Conservation (phyloP, 345 rosid species). For the Moringa oleifera region DNA sequence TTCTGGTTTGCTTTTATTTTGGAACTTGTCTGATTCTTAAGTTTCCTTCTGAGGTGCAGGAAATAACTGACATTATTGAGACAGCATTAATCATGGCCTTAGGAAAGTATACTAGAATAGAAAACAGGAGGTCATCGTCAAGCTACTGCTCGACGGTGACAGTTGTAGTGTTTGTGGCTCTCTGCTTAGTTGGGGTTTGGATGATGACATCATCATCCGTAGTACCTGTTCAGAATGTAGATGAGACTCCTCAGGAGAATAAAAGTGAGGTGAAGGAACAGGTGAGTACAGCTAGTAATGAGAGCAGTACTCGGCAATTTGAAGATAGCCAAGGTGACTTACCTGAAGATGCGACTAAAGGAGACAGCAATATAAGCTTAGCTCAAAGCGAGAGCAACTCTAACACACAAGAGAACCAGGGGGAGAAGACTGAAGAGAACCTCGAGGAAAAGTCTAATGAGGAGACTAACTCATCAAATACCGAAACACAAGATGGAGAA, state of each 20-base stretch:
- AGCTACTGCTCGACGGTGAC: conserved; percentile 82
- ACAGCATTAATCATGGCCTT: conserved; percentile 46
- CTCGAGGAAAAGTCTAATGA: conserved; percentile 17
- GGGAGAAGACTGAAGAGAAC: conserved; percentile 24
- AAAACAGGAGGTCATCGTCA: conserved; percentile 54
- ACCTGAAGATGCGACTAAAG: conserved; percentile 58
- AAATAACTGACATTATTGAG: not conserved
- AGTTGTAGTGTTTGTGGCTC: conserved; percentile 72
- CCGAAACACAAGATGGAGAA: conserved; percentile 25
- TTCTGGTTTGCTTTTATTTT: too few relatives aligned
- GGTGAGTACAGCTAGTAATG: conserved; percentile 24
- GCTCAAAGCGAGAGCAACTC: conserved; percentile 26
- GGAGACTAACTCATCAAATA: conserved; percentile 29
- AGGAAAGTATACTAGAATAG: conserved; percentile 70
- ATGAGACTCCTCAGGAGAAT: conserved; percentile 48
- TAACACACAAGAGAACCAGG: conserved; percentile 32
- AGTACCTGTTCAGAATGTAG: conserved; percentile 56
- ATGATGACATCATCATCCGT: conserved; percentile 86
- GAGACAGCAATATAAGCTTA: conserved; percentile 28
- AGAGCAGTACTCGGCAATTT: conserved; percentile 33
- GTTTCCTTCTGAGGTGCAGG: not conserved
- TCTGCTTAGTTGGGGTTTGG: conserved; percentile 94
- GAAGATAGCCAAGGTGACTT: conserved; percentile 65
- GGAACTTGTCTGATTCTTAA: not conserved
- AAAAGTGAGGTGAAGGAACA: conserved; percentile 53